These are phyloP conservation scores for Colletotrichum zoysiae DNA, from an alignment of 2,329 filamentous ascomycete genomes.

Conservation along the genomic window DNA sequence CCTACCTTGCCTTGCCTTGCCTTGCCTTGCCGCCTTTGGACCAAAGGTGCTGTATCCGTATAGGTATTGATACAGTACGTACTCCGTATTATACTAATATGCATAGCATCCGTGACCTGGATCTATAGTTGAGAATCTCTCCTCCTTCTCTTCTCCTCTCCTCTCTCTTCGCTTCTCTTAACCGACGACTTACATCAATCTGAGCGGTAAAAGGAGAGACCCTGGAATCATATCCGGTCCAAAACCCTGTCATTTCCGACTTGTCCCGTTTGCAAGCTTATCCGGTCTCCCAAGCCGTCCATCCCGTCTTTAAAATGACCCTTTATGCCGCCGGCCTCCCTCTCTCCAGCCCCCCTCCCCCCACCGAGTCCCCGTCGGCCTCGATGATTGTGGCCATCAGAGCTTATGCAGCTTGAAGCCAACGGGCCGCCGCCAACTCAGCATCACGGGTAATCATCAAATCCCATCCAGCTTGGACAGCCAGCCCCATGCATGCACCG, in stretches of 20 bases:
- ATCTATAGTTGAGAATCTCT: background rate
- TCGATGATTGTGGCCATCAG: background rate
- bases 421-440: slow-evolving; percentile 8
- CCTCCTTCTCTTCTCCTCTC: too few species aligned
- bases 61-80: too few species aligned
- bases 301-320: slow-evolving; percentile 14
- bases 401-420: slow-evolving; percentile 14
- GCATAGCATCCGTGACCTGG: background rate
- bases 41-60: slow-evolving; percentile 2
- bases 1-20: background rate
- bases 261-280: slow-evolving; percentile 8
- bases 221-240: slow-evolving; percentile 4
- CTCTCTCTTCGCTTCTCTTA: background rate
- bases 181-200: background rate
- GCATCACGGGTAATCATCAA: slow-evolving; percentile 9
- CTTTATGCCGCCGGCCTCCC: slow-evolving; percentile 12
- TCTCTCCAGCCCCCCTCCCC: too few species aligned
- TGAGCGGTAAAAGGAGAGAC: slow-evolving; percentile 15
- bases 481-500: slow-evolving; percentile 8
- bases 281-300: background rate
- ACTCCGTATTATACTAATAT: too few species aligned
- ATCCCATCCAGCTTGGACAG: background rate
- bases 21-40: background rate
- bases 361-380: background rate
- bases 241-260: background rate